These are phyloP conservation scores for Kwoniella botswanensis DNA, from an alignment of 768 basidiomycete species.

Conservation along the genomic window DNA sequence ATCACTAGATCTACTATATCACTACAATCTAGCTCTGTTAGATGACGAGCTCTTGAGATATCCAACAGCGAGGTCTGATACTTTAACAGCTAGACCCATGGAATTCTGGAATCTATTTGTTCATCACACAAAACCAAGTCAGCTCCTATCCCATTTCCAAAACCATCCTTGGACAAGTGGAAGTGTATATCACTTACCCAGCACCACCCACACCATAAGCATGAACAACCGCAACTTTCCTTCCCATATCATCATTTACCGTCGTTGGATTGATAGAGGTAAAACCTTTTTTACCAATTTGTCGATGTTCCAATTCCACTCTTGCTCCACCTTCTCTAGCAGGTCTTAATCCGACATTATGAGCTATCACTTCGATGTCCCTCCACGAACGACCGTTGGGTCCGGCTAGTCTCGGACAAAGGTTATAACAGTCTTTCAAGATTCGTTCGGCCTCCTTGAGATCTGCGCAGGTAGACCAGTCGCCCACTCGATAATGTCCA, in stretches of 20 bases:
- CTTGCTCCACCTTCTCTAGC: conserved; percentile 66
- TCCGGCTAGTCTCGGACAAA: conserved; percentile 60
- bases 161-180: neutral
- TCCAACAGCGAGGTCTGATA: conserved; percentile 27
- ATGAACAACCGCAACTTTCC: conserved; percentile 61
- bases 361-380: conserved; percentile 62
- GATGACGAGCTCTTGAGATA: conserved; percentile 2
- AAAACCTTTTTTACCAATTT: conserved; percentile 25
- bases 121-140: neutral
- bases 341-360: conserved; percentile 69
- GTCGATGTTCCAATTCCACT: conserved; percentile 63
- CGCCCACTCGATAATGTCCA: conserved; percentile 63
- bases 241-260: conserved; percentile 37
- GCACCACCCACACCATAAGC: conserved; percentile 65
- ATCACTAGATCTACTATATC: too few relatives aligned
- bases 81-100: conserved; percentile 51
- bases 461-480: conserved; percentile 65
- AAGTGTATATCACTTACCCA: conserved; percentile 22
- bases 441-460: conserved; percentile 61
- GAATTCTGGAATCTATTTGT: conserved; percentile 39
- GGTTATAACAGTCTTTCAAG: conserved; percentile 57
- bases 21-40: conserved; percentile 4
- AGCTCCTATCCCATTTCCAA: neutral
- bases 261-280: conserved; percentile 25
- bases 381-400: conserved; percentile 57